phyloP scores from a whole-genome alignment of 768 basidiomycete genomes.

The Porphyrellus cyaneotinctus region DNA sequence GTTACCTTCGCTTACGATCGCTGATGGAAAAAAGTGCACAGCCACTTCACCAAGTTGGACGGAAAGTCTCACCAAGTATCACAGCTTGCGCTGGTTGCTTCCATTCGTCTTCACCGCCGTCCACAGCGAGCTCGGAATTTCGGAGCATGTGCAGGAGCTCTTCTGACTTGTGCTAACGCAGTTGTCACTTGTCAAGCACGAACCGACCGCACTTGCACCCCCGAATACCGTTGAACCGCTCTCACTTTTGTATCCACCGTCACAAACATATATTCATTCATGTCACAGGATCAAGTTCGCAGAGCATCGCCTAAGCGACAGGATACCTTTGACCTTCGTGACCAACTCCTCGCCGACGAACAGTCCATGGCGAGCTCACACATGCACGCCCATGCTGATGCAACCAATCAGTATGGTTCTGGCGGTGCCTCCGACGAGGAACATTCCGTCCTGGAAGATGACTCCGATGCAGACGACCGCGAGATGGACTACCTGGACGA shows the following conservation, averaged over 20 bases:
- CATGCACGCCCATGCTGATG: slow-evolving; percentile 46
- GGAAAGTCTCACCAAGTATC: too few species aligned
- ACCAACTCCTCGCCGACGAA: slow-evolving; percentile 54
- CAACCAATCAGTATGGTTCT: slow-evolving; percentile 34
- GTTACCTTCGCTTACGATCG: too few species aligned
- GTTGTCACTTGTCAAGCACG: background rate
- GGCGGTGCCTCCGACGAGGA: slow-evolving; percentile 61
- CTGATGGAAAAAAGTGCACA: slow-evolving; percentile 8
- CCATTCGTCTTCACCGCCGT: slow-evolving; percentile 5
- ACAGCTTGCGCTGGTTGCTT: background rate
- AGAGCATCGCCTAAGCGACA: slow-evolving; percentile 33
- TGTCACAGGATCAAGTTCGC: slow-evolving; percentile 29
- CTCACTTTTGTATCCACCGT: slow-evolving; percentile 2
- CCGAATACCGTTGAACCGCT: background rate
- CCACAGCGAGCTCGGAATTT: slow-evolving; percentile 9
- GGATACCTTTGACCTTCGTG: slow-evolving; percentile 72
- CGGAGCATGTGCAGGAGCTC: slow-evolving; percentile 18
- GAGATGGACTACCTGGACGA: slow-evolving; percentile 67
- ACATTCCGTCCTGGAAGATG: slow-evolving; percentile 83
- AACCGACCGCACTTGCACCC: background rate
- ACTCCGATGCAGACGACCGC: slow-evolving; percentile 69
- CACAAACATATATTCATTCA: slow-evolving; percentile 8
- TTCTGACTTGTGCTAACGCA: background rate
- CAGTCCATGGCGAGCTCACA: slow-evolving; percentile 44
- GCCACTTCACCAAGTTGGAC: slow-evolving; percentile 11